Evolutionary conservation across 495 filamentous ascomycete species (phyloP).

Genomic region (Parachaetomium inaequale): DNA sequence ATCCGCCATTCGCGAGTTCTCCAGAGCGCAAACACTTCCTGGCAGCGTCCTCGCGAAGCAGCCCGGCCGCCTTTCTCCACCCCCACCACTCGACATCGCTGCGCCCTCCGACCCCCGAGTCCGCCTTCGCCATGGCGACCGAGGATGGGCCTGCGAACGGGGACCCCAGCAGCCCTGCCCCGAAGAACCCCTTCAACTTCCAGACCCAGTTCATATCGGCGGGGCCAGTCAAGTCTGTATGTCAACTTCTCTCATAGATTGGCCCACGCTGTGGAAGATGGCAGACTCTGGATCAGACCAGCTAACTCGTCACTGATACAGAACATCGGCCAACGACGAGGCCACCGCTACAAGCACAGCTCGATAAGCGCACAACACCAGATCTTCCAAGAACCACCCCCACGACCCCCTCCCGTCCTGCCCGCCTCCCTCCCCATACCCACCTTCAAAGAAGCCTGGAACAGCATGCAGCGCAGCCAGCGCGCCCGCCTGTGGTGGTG

Average conservation of each 20-base stretch:
- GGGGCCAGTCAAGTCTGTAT: constrained; percentile 76
- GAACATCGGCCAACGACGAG: constrained; percentile 85
- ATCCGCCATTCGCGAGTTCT: neutral
- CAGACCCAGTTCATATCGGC: constrained; percentile 76
- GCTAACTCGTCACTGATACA: constrained; percentile 26
- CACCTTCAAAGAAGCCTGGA: constrained; percentile 77
- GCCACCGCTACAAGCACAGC: constrained; percentile 97
- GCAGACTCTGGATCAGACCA: neutral
- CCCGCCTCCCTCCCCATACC: constrained; percentile 95
- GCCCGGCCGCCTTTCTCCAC: constrained; percentile 23
- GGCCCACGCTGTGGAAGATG: too few relatives aligned
- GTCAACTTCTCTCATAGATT: constrained; percentile 24
- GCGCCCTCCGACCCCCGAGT: constrained; percentile 26
- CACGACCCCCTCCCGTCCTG: constrained; percentile 77
- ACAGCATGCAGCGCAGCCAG: constrained; percentile 84
- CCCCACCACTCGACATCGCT: constrained; percentile 17
- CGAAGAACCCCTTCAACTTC: constrained; percentile 83
- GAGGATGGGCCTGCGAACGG: constrained; percentile 28
- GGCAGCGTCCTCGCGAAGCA: constrained; percentile 16
- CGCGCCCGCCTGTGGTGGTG: constrained; percentile 82
- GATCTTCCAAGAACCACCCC: constrained; percentile 93
- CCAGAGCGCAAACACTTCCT: constrained; percentile 3
- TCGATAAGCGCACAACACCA: constrained; percentile 83
- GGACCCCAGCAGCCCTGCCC: constrained; percentile 35
- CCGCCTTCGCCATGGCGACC: constrained; percentile 34